Conservation (phyloP, 2,329 filamentous ascomycete species). For the Berkeleyomyces basicola region DNA sequence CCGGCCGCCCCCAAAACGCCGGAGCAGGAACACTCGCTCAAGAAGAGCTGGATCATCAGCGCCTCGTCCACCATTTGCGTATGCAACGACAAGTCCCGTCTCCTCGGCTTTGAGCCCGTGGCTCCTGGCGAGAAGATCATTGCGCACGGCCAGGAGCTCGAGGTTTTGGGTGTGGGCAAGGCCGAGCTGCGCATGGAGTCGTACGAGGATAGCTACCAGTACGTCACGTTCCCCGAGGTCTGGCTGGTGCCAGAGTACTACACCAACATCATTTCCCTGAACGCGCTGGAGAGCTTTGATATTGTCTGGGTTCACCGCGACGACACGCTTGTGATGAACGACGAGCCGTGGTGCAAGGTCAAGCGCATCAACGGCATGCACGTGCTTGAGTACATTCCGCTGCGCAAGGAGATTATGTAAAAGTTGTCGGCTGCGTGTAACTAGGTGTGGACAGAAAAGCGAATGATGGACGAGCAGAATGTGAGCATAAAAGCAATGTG, state of each 20-base stretch:
- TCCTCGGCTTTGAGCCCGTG: conserved; percentile 6
- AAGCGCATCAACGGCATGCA: conserved; percentile 10
- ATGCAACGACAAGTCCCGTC: conserved; percentile 8
- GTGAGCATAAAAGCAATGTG: no score
- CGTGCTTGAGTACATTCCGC: conserved; percentile 10
- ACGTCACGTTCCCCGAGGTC: conserved; percentile 11
- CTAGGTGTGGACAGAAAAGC: not conserved
- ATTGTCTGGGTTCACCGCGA: conserved; percentile 11
- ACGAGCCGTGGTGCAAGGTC: conserved; percentile 11
- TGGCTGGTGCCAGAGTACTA: conserved; percentile 10
- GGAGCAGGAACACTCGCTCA: not conserved
- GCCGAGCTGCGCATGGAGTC: conserved; percentile 8
- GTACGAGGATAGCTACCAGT: not conserved
- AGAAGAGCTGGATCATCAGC: conserved; percentile 13
- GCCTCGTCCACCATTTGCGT: conserved; percentile 9
- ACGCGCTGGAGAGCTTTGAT: conserved; percentile 5
- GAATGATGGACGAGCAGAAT: no score
- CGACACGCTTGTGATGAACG: conserved; percentile 9
- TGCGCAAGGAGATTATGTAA: conserved; percentile 7
- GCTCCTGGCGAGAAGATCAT: conserved; percentile 1
- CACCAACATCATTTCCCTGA: conserved; percentile 11
- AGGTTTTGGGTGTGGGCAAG: conserved; percentile 6
- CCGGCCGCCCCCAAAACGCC: not conserved
- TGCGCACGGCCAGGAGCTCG: conserved; percentile 8
- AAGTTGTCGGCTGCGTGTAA: not conserved